These are phyloP conservation scores for Circinella minor DNA, from an alignment of 371 early-diverging fungal genomes.

Conservation along the genomic window DNA sequence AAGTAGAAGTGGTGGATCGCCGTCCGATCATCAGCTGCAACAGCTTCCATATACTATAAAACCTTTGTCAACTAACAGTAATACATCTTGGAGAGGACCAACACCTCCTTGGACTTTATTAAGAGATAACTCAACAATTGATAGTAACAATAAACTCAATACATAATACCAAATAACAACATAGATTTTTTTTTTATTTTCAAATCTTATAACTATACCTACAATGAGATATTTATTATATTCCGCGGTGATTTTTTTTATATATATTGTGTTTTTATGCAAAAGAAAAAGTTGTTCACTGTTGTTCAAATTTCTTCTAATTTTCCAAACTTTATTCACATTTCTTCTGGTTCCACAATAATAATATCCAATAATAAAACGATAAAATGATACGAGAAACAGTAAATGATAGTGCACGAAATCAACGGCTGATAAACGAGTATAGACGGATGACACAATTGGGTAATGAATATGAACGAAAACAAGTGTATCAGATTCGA, in stretches of 20 bases:
- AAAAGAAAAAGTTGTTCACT: not conserved
- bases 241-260: conserved; percentile 12
- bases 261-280: not conserved
- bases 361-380: not conserved
- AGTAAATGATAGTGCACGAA: conserved; percentile 1
- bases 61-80: not conserved
- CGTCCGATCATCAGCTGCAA: not conserved
- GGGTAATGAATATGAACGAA: conserved; percentile 36
- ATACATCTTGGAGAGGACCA: conserved; percentile 18
- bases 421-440: conserved; percentile 28
- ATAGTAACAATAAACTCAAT: not conserved
- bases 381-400: not conserved
- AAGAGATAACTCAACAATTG: not conserved
- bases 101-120: conserved; percentile 26
- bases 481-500: conserved; percentile 44
- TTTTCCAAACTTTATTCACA: not conserved
- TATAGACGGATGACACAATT: conserved; percentile 31
- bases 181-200: too few species aligned
- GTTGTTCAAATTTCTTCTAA: not conserved
- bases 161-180: too few species aligned
- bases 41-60: not conserved
- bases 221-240: too few species aligned
- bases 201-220: too few species aligned
- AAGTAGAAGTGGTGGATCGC: not conserved
- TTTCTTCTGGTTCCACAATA: not conserved